phyloP scores from a whole-genome alignment of 176 grass and related monocot genomes.

The Oryza australiensis region DNA sequence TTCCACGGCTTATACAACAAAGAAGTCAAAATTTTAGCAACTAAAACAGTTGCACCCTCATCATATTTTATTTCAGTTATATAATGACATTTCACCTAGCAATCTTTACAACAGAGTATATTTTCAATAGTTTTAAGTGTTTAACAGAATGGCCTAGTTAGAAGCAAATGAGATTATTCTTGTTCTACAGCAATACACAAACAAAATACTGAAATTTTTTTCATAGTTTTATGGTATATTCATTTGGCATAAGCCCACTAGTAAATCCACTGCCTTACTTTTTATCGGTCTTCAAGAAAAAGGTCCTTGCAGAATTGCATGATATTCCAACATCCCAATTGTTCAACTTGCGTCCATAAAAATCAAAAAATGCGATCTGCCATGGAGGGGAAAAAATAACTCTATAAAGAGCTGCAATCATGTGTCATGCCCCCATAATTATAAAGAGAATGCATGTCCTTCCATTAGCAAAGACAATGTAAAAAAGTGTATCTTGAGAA shows the following conservation, averaged over 20 bases:
- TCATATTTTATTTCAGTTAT: not conserved
- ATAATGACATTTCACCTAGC: constrained; percentile 4
- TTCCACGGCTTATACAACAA: not conserved
- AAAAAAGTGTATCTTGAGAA: constrained; percentile 1
- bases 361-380: constrained; percentile 91
- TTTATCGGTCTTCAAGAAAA: constrained; percentile 81
- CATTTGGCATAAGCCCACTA: not conserved
- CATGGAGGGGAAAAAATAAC: constrained; percentile 25
- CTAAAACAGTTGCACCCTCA: not conserved
- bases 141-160: not conserved
- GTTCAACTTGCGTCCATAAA: constrained; percentile 93
- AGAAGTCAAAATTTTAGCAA: not conserved
- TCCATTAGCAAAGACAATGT: constrained; percentile 13
- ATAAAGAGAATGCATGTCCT: not conserved
- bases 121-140: not conserved
- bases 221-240: not conserved
- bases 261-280: constrained; percentile 48
- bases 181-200: not conserved
- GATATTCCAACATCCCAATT: constrained; percentile 80
- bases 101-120: not conserved
- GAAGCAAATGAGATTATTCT: not conserved
- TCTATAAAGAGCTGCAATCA: constrained; percentile 11
- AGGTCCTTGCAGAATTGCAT: constrained; percentile 67
- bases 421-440: constrained; percentile 21
- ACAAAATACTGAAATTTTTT: not conserved